A percentile compares a stretch with the other conserved stretches of the same genome.
Conservation (phyloP, 768 basidiomycete species). For the Tricholoma sp. region DNA sequence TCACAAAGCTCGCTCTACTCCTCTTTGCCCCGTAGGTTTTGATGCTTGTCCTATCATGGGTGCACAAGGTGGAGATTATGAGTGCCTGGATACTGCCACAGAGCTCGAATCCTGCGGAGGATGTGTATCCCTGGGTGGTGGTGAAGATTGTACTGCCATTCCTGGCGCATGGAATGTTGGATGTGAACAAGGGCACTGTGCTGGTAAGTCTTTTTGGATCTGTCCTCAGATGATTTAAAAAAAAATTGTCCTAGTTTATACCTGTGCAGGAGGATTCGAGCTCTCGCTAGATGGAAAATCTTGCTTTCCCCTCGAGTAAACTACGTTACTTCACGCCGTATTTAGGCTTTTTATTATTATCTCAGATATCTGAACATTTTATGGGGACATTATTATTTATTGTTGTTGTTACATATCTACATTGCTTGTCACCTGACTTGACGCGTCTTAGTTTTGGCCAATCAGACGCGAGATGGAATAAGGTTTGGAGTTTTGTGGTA, state of each 20-base stretch:
- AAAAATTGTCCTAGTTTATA: slow-evolving; percentile 41
- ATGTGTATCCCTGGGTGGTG: slow-evolving; percentile 55
- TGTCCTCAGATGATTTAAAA: no score
- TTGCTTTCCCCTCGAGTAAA: slow-evolving; percentile 33
- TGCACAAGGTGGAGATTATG: slow-evolving; percentile 39
- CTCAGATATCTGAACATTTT: no score
- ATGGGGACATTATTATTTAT: not conserved
- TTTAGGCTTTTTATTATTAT: not conserved
- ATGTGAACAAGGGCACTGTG: slow-evolving; percentile 54
- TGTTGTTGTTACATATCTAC: not conserved
- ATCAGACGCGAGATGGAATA: slow-evolving; percentile 16
- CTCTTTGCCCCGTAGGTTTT: slow-evolving; percentile 48
- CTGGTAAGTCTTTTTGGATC: slow-evolving; percentile 34
- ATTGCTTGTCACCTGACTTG: slow-evolving; percentile 4
- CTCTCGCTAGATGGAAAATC: slow-evolving; percentile 36
- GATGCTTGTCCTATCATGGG: slow-evolving; percentile 53
- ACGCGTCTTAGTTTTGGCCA: slow-evolving; percentile 12
- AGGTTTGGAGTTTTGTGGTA: slow-evolving; percentile 8
- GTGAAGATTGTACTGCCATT: slow-evolving; percentile 70
- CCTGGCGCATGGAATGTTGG: slow-evolving; percentile 61
- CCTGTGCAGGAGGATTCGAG: slow-evolving; percentile 45
- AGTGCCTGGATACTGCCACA: slow-evolving; percentile 56
- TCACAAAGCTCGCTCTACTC: slow-evolving; percentile 30
- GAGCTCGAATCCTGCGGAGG: slow-evolving; percentile 77
- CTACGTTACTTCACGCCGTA: not conserved